Base-by-base conservation (phyloP, 177 flowering plant species). In the Vitis hybrid region DNA sequence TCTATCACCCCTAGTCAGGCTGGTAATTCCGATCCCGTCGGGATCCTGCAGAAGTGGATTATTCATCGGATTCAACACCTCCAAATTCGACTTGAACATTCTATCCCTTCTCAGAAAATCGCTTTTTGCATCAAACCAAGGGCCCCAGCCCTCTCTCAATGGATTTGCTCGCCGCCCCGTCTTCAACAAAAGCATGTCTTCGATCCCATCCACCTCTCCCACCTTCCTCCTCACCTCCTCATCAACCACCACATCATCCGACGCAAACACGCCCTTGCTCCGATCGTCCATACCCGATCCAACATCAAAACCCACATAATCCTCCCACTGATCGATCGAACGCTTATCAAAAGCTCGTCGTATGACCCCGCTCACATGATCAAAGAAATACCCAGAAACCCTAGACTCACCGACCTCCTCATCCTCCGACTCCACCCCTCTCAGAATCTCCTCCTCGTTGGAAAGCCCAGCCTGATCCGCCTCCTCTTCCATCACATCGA, bases 11-110 rank as follows among this genome's bases (percentile, higher is more conserved):
- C 88, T 83, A 0, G 97, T 90, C 10, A 92, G 70, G 3, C 84
- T 81, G 2, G 92, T 86, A 7, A 80, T 73, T 1, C 98, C 98
- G 52, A 83, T 62, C 34, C 81, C 87, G 79, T 96, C 97, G 0
- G 99, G 99, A 62, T 95, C 99, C 68, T 95, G 99, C 83, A 95
- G 67, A 71, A 93, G 68, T 0, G 94, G 94, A 74, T 96, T 88
- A 66, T 82, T 84, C 83, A 89, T 52, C 0, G 99, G 99, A 84
- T 96, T 93, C 80, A 96, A 72, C 18, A 75, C 66, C 81, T 96
- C 99, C 68, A 93, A 69, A 77, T 83, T 84, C 9, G 98, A 93
- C 88, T 82, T 89, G 30, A 92, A 91, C 96, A 91, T 90, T 80
- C 81, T 72, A 81, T 93, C 98, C 62, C 88, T 80, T 70, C 93